Base-by-base conservation (phyloP, 2,329 filamentous ascomycete species). In the Colletotrichum horii region DNA sequence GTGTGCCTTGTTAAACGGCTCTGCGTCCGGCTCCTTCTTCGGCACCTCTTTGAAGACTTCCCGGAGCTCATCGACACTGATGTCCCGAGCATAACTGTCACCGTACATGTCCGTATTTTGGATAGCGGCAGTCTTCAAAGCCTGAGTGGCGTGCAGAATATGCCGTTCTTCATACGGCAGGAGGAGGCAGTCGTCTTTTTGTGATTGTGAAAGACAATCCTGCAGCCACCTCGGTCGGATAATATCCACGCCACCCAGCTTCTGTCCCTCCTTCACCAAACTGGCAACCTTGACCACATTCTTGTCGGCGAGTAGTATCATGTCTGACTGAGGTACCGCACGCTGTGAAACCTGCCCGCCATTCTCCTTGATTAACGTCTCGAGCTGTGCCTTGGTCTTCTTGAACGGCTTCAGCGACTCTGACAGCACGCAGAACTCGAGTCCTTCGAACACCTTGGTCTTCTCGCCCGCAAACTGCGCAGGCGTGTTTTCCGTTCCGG, bases 401-500 rank as follows among this genome's bases (percentile, higher is more conserved):
- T 95, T 97, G 28, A 88, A 85, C 0, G 95, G 94, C 56, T 90
- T 88, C 2, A 89, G 82, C 32, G 93, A 92, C 68, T 97, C 96
- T 3, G 94, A 96, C 81, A 98, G 90, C 24, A 98, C 90, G 85
- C 93, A 97, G 82, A 98, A 98, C 55, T 91, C 93, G 16, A 97
- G 84, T 0, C 94, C 94, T 11, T 93, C 88, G 78, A 98, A 98
- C 0, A 97, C 82, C 60, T 91, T 89, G 0, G 91, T 92, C 60
- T 88, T 88, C 2, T 91, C 89, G 0, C 89, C 90, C 4, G 86
- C 86, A 79, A 93, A 93, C 62, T 82, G 80, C 1, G 79, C 83
- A 0, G 83, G 82, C 1, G 77, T 80, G 6, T 89, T 84, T 65
- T 92, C 92, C 58, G 93, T 92, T 2, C 96, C 96, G 0, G 93